Evolutionary conservation across 208 protist genomes (phyloP), one percentile per base, ranked within the genome.

Genomic region (Leishmania gerbilli): DNA sequence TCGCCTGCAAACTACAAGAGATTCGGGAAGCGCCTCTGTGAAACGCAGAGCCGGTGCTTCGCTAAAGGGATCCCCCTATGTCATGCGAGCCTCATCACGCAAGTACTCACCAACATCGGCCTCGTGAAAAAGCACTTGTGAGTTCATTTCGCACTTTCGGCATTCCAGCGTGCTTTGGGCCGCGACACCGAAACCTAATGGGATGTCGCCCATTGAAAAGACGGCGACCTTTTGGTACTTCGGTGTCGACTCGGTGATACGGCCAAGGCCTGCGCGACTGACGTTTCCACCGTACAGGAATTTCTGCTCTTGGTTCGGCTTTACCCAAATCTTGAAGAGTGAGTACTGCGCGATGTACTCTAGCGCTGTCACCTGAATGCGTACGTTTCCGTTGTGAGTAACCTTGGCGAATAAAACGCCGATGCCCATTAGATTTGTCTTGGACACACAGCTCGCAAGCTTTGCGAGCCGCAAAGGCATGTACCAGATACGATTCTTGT

Each of bases 281-380:
- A 99, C 94, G 87, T 99, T 97, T 79, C 99, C 99, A 17, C 99
- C 99, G 87, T 99, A 99, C 40, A 99, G 80, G 87, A 99, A 99
- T 67, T 97, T 99, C 83, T 99, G 97, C 89, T 99, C 99, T 64
- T 99, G 97, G 55, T 95, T 95, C n/a, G 99, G 99, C 87, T 99
- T 99, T 49, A 99, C 95, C 99, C 99, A 99, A 5, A 99, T 96
- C 92, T 99, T 99, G 89, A 99, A 99, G 31, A 96, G 86, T 9
- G 95, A 96, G 87, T 97, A 98, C 82, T 98, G 95, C 1, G 95
- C 95, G 81, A 98, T 96, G 89, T 96, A 96, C 64, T 98, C 94
- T 1, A 98, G 87, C 17, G 94, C 94, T 11, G 96, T 98, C 15
- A 98, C 91, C 56, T 96, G 91, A 56, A 98, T 93, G 53, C 94